Evolutionary conservation across 139 green algal genomes (phyloP).

Genomic region (Chlorella sp.): DNA sequence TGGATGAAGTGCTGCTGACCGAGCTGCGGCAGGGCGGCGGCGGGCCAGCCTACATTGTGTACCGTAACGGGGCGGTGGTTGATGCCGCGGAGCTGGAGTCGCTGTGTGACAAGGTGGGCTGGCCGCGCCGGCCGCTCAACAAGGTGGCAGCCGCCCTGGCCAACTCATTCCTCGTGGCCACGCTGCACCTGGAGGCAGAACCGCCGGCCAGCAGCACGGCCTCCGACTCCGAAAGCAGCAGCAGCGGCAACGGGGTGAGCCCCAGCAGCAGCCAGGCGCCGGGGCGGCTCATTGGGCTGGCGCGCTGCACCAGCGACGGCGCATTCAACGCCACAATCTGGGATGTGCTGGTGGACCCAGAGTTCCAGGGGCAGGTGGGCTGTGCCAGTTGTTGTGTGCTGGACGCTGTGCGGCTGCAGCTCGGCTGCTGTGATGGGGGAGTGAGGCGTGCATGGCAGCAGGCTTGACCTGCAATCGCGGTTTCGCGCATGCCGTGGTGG

Average conservation of each 20-base stretch:
- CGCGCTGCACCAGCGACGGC: slow-evolving; percentile 91
- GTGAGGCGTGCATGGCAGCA: too few relatives aligned
- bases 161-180: slow-evolving; percentile 92
- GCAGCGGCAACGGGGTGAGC: not conserved
- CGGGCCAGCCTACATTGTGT: slow-evolving; percentile 79
- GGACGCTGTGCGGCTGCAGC: too few relatives aligned
- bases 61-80: slow-evolving; percentile 75
- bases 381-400: too few relatives aligned
- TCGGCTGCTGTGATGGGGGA: too few relatives aligned
- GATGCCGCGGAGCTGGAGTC: slow-evolving; percentile 81
- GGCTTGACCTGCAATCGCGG: too few relatives aligned
- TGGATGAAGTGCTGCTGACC: slow-evolving; percentile 57
- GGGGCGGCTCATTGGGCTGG: slow-evolving; percentile 82
- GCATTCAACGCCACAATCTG: slow-evolving; percentile 99
- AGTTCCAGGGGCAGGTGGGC: slow-evolving; percentile 82
- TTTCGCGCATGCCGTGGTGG: too few relatives aligned
- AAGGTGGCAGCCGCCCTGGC: slow-evolving; percentile 90
- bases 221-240: not conserved
- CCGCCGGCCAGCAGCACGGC: not conserved
- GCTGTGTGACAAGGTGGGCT: slow-evolving; percentile 93
- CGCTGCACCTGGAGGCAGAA: slow-evolving; percentile 68
- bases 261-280: not conserved
- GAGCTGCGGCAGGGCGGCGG: slow-evolving; percentile 57
- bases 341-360: slow-evolving; percentile 95
- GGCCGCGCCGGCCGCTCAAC: slow-evolving; percentile 78